Evolutionary conservation across 805 yeast genomes (phyloP).

Genomic region (Candida anglica): DNA sequence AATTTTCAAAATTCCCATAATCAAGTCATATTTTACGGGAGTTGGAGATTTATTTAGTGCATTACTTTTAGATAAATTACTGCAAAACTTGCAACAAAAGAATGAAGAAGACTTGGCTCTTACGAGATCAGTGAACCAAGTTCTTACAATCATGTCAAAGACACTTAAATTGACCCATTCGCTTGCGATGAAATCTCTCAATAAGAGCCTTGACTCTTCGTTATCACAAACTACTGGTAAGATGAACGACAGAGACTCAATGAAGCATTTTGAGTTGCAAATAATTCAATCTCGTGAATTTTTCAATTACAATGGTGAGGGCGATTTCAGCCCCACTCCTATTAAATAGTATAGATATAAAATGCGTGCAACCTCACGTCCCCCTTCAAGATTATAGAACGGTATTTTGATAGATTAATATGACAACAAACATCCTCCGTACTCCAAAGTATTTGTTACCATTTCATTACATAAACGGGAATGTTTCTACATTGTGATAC

Average conservation of each 20-base stretch:
- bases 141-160: constrained; percentile 49
- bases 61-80: constrained; percentile 60
- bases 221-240: constrained; percentile 27
- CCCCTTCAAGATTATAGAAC: too few relatives aligned
- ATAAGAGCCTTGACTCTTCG: neutral
- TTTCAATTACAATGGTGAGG: constrained; percentile 21
- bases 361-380: too few relatives aligned
- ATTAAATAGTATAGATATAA: too few relatives aligned
- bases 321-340: constrained; percentile 14
- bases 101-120: neutral
- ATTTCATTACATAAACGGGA: too few relatives aligned
- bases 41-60: constrained; percentile 93
- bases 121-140: constrained; percentile 47
- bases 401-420: too few relatives aligned
- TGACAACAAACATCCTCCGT: too few relatives aligned
- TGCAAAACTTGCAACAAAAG: constrained; percentile 13
- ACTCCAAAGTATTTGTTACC: too few relatives aligned
- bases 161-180: constrained; percentile 48
- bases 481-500: too few relatives aligned
- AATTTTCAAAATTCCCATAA: constrained; percentile 51
- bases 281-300: constrained; percentile 56
- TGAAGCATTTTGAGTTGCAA: constrained; percentile 73
- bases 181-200: constrained; percentile 20
- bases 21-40: constrained; percentile 86
- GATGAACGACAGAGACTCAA: constrained; percentile 52